Percentiles rank a stretch among this genome's conserved stretches.
Conservation (phyloP, 1,139 yeast species). For the Torulaspora globosa region DNA sequence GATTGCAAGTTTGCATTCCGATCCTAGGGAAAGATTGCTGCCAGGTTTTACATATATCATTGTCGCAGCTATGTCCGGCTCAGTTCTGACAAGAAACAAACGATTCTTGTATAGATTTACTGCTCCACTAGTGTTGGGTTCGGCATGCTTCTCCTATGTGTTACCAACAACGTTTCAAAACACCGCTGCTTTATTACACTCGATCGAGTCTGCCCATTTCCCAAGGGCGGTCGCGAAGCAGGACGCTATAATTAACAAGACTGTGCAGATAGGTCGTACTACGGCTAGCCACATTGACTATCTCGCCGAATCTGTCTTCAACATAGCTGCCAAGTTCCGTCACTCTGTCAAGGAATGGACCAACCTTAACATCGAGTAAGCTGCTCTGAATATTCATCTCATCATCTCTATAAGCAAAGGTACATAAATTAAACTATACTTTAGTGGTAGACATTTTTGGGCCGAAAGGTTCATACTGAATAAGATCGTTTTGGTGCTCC, state of each 20-base stretch:
- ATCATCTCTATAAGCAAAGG: constrained; percentile 1
- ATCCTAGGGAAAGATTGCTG: constrained; percentile 65
- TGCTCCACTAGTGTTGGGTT: constrained; percentile 64
- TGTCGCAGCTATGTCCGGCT: constrained; percentile 77
- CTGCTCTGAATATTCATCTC: not conserved
- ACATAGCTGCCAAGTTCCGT: constrained; percentile 3
- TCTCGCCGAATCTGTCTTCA: constrained; percentile 3
- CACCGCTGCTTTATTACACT: constrained; percentile 59
- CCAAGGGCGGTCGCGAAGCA: constrained; percentile 72
- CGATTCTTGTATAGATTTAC: constrained; percentile 56
- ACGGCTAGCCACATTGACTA: constrained; percentile 22
- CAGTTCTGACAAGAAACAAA: constrained; percentile 66
- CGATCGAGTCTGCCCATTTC: constrained; percentile 57
- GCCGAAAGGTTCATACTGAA: constrained; percentile 36
- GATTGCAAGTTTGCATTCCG: constrained; percentile 59
- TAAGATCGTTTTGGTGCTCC: constrained; percentile 23
- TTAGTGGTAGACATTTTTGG: constrained; percentile 34
- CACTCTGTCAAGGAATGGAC: constrained; percentile 16
- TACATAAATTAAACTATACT: not conserved
- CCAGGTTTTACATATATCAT: constrained; percentile 72
- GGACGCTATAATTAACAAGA: constrained; percentile 42
- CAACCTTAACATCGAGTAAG: constrained; percentile 13
- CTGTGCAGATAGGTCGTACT: constrained; percentile 39
- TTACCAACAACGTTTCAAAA: constrained; percentile 75
- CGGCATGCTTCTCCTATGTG: constrained; percentile 65